These are phyloP conservation scores for Rhizopogon vulgaris DNA, from an alignment of 768 basidiomycete species.

Conservation along the genomic window DNA sequence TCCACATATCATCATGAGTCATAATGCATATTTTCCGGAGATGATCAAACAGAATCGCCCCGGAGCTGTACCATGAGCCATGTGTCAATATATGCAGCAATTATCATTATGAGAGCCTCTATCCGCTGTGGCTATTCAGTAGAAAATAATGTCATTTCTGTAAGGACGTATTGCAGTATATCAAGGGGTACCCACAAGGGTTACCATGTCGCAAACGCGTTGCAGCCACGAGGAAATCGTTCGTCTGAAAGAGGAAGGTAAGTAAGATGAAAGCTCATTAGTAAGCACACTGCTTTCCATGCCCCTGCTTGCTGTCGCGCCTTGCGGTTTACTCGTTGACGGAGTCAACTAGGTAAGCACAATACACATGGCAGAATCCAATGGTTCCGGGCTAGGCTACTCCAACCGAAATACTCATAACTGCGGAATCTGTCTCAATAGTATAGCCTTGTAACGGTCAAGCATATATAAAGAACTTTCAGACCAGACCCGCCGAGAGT, in stretches of 20 bases:
- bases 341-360: conserved; percentile 1
- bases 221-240: neutral
- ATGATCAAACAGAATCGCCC: neutral
- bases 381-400: neutral
- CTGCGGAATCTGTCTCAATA: conserved; percentile 5
- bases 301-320: conserved; percentile 14
- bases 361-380: conserved; percentile 16
- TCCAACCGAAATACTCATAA: conserved; percentile 11
- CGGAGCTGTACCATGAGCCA: neutral
- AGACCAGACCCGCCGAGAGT: neutral
- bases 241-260: conserved; percentile 20
- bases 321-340: conserved; percentile 4
- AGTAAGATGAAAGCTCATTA: conserved; percentile 16
- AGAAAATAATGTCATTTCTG: neutral
- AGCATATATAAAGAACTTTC: conserved; percentile 21
- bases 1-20: neutral
- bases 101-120: neutral
- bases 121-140: neutral
- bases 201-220: neutral
- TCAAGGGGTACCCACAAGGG: neutral
- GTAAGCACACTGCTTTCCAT: conserved; percentile 17
- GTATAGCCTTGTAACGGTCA: conserved; percentile 22
- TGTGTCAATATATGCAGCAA: neutral
- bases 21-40: neutral
- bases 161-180: too few species aligned